These are phyloP conservation scores for Pichia kluyveri DNA, from an alignment of 805 yeast species.

Conservation along the genomic window DNA sequence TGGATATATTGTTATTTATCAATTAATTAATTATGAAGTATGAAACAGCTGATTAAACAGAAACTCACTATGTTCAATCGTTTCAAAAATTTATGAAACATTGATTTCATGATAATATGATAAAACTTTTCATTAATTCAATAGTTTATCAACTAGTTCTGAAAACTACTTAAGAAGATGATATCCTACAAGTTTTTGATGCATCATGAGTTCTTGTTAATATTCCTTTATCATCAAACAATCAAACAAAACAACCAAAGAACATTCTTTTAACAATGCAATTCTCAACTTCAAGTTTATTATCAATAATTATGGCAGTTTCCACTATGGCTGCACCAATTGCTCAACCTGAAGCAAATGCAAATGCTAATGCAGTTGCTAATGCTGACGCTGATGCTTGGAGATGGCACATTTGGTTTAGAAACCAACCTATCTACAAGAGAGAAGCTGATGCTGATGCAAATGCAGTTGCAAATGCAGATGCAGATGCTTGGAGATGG, in stretches of 20 bases:
- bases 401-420: conserved; percentile 4
- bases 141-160: neutral
- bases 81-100: neutral
- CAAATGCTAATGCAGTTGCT: conserved; percentile 7
- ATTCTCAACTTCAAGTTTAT: neutral
- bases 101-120: neutral
- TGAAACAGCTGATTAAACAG: too few species aligned
- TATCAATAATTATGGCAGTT: conserved; percentile 2
- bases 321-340: conserved; percentile 4
- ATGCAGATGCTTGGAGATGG: conserved; percentile 8
- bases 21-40: too few species aligned
- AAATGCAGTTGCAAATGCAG: conserved; percentile 5
- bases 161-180: neutral
- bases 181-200: neutral
- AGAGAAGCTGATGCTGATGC: conserved; percentile 8
- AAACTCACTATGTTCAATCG: too few species aligned
- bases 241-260: neutral
- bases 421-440: conserved; percentile 7
- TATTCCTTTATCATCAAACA: neutral
- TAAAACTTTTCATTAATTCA: too few species aligned
- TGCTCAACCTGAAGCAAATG: conserved; percentile 5
- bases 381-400: conserved; percentile 6
- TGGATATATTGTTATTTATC: too few species aligned
- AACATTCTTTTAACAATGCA: conserved; percentile 1
- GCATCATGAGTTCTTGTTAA: neutral